Base-by-base conservation (phyloP, 1,139 yeast genomes). In the Torulaspora globosa region DNA sequence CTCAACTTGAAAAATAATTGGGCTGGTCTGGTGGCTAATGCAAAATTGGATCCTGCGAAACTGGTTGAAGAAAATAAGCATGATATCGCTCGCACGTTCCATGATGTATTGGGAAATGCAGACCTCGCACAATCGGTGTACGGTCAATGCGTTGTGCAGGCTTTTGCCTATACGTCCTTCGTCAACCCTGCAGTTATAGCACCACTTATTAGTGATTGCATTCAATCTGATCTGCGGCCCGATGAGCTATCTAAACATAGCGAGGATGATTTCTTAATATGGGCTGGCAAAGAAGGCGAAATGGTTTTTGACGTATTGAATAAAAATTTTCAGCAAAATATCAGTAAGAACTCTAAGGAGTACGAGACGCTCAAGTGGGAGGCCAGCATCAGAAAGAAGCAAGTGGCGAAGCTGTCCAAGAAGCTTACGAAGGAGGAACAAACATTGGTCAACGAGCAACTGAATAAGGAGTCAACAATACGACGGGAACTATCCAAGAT, bases 341-440 rank as follows among this genome's bases (percentile, higher is more conserved):
- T 72, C 39, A 70, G 73, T 57, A 86, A 84, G 59, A 86, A 86
- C 60, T 68, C 84, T 3, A 87, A 80, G 60, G 96, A 89, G 58
- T 87, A 86, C 60, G 95, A 86, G 57, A 85, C 89, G 12, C 73
- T 78, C 52, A 82, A 86, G 60, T 92, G 98, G 97, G 98, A 92
- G 64, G 90, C 84, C 58, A 77, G 78, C 43, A 76, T 92, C 39
- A 79, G 90, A 57, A 80, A 80, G 54, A 92, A 87, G 60, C 72
- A 88, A 47, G 82, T 84, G 1, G 71, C 73, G 47, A 82, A 82
- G 63, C 65, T 63, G 8, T 37, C 48, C 12, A 79, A 75, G 66
- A 84, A 83, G 58, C 70, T 83, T 41, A 75, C 95, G 8, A 84
- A 80, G 55, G 97, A 89, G 58, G 96, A 92, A 50, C 84, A 80